These are phyloP conservation scores for Leersia perrieri DNA, from an alignment of 176 grass and related monocot species.

Conservation along the genomic window DNA sequence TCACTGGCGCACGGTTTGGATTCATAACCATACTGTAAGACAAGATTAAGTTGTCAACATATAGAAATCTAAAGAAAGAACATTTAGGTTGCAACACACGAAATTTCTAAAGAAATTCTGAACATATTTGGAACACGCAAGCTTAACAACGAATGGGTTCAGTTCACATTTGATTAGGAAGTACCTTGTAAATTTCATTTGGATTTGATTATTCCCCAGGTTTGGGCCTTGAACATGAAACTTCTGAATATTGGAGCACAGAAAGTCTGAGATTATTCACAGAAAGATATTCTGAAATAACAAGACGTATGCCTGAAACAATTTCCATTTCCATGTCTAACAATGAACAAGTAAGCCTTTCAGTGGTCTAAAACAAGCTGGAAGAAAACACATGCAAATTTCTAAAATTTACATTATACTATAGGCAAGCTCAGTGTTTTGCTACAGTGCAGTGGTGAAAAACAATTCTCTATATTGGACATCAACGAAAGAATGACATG, in stretches of 20 bases:
- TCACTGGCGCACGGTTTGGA: background rate
- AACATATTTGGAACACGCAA: background rate
- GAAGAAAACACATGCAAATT: background rate
- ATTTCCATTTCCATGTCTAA: background rate
- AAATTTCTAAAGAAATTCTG: background rate
- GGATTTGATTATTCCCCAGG: background rate
- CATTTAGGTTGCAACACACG: background rate
- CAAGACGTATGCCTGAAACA: background rate
- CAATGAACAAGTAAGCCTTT: slow-evolving; percentile 2
- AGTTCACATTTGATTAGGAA: background rate
- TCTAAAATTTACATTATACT: slow-evolving; percentile 46
- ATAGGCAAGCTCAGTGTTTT: background rate
- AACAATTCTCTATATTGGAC: slow-evolving; percentile 39
- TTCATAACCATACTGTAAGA: background rate
- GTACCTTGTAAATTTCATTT: background rate
- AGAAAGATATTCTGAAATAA: background rate
- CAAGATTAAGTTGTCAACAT: background rate
- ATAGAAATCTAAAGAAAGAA: background rate
- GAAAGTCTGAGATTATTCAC: background rate
- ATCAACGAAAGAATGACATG: slow-evolving; percentile 33
- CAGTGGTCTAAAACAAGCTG: slow-evolving; percentile 17
- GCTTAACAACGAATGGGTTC: background rate
- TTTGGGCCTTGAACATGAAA: background rate
- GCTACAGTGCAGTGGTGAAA: background rate
- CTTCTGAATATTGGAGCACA: background rate